Evolutionary conservation across 1,284 basidiomycete species (phyloP).

Genomic region (Fomitopsis pinicola): DNA sequence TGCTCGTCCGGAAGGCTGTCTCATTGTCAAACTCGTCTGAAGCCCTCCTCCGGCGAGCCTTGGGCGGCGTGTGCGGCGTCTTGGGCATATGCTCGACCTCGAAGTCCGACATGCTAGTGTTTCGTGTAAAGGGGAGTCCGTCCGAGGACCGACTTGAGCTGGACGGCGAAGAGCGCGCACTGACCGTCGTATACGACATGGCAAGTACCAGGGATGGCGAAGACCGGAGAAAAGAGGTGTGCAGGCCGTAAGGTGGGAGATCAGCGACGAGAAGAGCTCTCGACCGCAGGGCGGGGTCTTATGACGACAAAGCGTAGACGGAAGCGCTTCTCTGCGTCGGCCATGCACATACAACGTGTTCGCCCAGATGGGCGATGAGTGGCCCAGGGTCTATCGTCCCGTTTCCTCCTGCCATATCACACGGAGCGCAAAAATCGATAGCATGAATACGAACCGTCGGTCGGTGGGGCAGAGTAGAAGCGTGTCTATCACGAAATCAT

Average conservation of each 20-base stretch:
- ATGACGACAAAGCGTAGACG: slow-evolving; percentile 25
- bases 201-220: slow-evolving; percentile 8
- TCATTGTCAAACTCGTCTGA: slow-evolving; percentile 46
- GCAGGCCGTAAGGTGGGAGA: slow-evolving; percentile 9
- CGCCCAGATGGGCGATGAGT: slow-evolving; percentile 10
- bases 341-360: slow-evolving; percentile 22
- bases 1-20: slow-evolving; percentile 48
- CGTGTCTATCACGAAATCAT: not conserved
- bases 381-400: slow-evolving; percentile 2
- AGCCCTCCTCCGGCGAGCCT: slow-evolving; percentile 23
- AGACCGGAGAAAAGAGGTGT: slow-evolving; percentile 7
- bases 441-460: not conserved
- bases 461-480: not conserved
- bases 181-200: slow-evolving; percentile 23
- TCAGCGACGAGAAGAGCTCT: slow-evolving; percentile 7
- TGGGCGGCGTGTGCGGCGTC: slow-evolving; percentile 17
- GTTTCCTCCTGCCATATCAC: not conserved
- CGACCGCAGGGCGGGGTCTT: slow-evolving; percentile 17
- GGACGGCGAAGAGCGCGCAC: slow-evolving; percentile 24
- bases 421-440: slow-evolving; percentile 1
- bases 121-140: slow-evolving; percentile 27
- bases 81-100: slow-evolving; percentile 54
- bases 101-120: slow-evolving; percentile 30
- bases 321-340: slow-evolving; percentile 7
- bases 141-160: slow-evolving; percentile 25